Base-by-base conservation (phyloP, 176 grass and related monocot genomes). In the Musa schizocarpa region DNA sequence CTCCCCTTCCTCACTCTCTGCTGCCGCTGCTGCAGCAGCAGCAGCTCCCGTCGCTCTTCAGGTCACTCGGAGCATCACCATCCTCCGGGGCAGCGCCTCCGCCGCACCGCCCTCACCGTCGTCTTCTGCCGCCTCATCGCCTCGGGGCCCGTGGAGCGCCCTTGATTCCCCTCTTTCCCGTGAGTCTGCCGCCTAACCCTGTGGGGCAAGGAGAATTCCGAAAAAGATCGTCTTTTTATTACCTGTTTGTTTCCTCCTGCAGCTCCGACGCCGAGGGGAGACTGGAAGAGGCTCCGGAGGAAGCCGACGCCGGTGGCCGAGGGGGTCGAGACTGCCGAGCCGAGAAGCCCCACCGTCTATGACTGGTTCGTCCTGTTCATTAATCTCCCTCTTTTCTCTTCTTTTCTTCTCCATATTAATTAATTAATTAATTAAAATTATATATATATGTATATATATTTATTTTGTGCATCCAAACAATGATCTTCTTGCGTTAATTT, bases 341-440 rank as follows among this genome's bases (percentile, higher is more conserved):
- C 89, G 3, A 86, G 93, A 67, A 96, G 63, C 71, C 89, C 93
- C 65, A 96, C 89, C 54, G 93, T 96, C 9, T 96, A 90, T 55
- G 87, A 96, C 81, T 96, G 93, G 93, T 96, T 52, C 26, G 79
- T 58, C 75, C 17, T 75, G 13, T 1, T 75, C 29, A 17, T 62
- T 8, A 7, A 62, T 62, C 57, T 62, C 17, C 57, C 51, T 71
- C 43, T 62, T 49, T 51, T 8, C 49, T 8, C 20, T 80, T 53
- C 2, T 19, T 52, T 26, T 62, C 24, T 26, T 50, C 34, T 69
- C 29, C 66, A 49, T 9, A 43, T 43, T 43, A 43, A 43, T 43
- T 27, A 27, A 43, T 43, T 27, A 27, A 27, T 27, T 43, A 43
- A 43, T 43, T 43, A 43, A 43, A 43, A 43, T 43, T n/a, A n/a